Evolutionary conservation across 1,284 basidiomycete genomes (phyloP).

Genomic region (Fomitopsis pinicola): DNA sequence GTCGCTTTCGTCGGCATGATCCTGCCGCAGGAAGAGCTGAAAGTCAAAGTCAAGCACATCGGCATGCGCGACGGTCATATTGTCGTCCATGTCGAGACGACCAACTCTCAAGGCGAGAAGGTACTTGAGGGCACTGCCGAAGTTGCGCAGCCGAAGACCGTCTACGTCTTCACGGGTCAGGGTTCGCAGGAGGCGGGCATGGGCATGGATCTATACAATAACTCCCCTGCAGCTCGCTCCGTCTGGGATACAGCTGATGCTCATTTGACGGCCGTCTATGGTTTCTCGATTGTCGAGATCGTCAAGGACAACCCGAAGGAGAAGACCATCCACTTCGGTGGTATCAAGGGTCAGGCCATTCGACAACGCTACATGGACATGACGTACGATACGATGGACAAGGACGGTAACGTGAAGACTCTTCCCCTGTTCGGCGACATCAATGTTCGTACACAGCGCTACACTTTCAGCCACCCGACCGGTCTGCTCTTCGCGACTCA

Average conservation of each 20-base stretch:
- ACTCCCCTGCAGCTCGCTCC: conserved; percentile 87
- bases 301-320: conserved; percentile 97
- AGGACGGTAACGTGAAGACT: conserved; percentile 91
- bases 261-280: conserved; percentile 91
- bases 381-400: conserved; percentile 96
- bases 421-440: conserved; percentile 94
- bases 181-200: conserved; percentile 98
- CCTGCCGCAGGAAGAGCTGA: conserved; percentile 87
- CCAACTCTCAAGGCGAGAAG: conserved; percentile 85
- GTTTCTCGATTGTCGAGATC: conserved; percentile 98
- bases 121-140: conserved; percentile 92
- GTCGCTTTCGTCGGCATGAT: conserved; percentile 97
- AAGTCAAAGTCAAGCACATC: conserved; percentile 85
- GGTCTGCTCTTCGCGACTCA: conserved; percentile 97
- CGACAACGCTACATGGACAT: conserved; percentile 99
- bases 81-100: conserved; percentile 87
- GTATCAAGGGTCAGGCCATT: conserved; percentile 97
- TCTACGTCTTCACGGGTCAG: conserved; percentile 98
- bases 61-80: conserved; percentile 93
- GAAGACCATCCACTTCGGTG: conserved; percentile 98
- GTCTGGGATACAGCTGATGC: conserved; percentile 97
- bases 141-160: conserved; percentile 88
- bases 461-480: conserved; percentile 95
- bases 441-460: conserved; percentile 86
- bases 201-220: conserved; percentile 98